phyloP scores from a whole-genome alignment of 2,329 filamentous ascomycete species.

The Diplodia mutila region DNA sequence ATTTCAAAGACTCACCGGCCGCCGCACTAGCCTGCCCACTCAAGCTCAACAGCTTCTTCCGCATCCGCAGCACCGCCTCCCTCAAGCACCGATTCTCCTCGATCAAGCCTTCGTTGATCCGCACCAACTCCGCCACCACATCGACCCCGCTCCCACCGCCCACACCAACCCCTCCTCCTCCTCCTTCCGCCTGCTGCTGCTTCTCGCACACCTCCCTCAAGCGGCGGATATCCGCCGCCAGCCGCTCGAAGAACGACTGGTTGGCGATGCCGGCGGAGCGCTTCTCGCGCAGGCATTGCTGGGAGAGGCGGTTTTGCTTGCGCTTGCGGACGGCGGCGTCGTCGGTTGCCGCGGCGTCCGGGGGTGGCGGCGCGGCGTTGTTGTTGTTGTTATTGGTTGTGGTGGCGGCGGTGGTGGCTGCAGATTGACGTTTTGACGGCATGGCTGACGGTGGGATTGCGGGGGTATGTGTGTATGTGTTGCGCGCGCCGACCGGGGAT shows the following conservation, averaged over 20 bases:
- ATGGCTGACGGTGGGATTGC: too few species aligned
- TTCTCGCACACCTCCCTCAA: background rate
- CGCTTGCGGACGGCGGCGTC: slow-evolving; percentile 8
- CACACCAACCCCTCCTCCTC: background rate
- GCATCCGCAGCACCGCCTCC: slow-evolving; percentile 14
- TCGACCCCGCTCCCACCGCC: background rate
- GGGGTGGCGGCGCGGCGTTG: background rate
- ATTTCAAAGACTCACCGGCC: slow-evolving; percentile 19
- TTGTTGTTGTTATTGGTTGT: background rate
- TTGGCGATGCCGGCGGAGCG: background rate
- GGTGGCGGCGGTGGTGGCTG: background rate
- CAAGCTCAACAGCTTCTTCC: slow-evolving; percentile 21
- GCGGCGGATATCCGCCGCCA: background rate
- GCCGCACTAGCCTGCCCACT: slow-evolving; percentile 12
- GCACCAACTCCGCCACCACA: background rate
- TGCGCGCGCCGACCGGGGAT: too few species aligned
- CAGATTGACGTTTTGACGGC: background rate
- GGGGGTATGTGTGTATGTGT: background rate
- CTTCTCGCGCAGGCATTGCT: slow-evolving; percentile 26
- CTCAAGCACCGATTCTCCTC: slow-evolving; percentile 18
- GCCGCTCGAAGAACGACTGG: background rate
- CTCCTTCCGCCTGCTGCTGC: background rate
- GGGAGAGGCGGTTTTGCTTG: slow-evolving; percentile 25
- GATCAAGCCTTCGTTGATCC: slow-evolving; percentile 1
- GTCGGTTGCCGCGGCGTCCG: background rate